Percentiles rank a stretch among this genome's conserved stretches.
Evolutionary conservation across 2,329 filamentous ascomycete species (phyloP).

Genomic region (Ceratocystis smalleyi): DNA sequence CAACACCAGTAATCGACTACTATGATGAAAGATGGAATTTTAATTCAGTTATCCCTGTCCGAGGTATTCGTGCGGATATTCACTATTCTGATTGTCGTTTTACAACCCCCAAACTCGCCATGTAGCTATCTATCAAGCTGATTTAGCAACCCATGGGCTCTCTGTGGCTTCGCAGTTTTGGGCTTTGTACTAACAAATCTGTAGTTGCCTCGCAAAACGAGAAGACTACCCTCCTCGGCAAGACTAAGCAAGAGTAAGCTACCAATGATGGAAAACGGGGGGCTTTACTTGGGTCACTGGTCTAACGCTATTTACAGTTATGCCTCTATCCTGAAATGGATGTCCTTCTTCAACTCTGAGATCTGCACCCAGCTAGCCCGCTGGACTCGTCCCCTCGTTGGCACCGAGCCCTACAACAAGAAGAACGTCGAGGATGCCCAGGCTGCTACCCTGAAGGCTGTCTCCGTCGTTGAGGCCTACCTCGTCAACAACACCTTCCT

Average conservation of each 20-base stretch:
- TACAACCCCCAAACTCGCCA: not conserved
- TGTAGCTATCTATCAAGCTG: not conserved
- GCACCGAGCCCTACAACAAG: constrained; percentile 87
- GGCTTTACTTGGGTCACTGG: not conserved
- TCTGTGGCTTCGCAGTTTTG: not conserved
- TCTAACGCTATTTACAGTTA: constrained; percentile 37
- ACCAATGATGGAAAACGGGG: not conserved
- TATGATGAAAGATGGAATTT: constrained; percentile 17
- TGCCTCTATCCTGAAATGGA: constrained; percentile 93
- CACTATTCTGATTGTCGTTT: constrained; percentile 16
- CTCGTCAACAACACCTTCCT: constrained; percentile 90
- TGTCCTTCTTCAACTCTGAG: constrained; percentile 92
- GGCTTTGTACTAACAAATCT: constrained; percentile 10
- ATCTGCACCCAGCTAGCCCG: constrained; percentile 54
- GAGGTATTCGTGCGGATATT: constrained; percentile 18
- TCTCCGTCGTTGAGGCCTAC: constrained; percentile 69
- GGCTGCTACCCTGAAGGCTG: constrained; percentile 51
- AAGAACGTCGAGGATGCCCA: constrained; percentile 73
- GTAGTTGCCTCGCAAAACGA: constrained; percentile 97
- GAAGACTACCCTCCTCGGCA: constrained; percentile 97
- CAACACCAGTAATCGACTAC: not conserved
- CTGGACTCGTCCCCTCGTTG: constrained; percentile 80
- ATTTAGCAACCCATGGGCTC: not conserved
- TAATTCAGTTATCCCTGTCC: constrained; percentile 18
- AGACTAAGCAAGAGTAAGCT: constrained; percentile 95